A percentile compares a stretch with the other conserved stretches of the same genome.
Conservation (phyloP, 2,329 filamentous ascomycete genomes). For the Endocalyx cinctus region DNA sequence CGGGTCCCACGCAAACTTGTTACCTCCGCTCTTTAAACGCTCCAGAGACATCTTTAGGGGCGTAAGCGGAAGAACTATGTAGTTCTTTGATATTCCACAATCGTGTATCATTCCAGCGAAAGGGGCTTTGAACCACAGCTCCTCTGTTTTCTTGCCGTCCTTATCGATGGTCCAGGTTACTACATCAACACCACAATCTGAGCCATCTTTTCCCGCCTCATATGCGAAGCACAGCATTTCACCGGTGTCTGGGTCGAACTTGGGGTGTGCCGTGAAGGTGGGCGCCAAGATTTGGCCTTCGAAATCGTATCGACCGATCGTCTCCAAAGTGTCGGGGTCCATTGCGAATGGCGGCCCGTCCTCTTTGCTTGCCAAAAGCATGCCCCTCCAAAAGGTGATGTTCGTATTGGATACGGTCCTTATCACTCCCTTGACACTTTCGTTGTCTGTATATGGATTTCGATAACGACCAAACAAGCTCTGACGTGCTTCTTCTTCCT, state of each 20-base stretch:
- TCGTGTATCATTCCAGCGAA: constrained; percentile 52
- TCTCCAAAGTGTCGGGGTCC: constrained; percentile 45
- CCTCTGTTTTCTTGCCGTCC: constrained; percentile 39
- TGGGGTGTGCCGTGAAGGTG: constrained; percentile 49
- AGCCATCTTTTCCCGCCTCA: constrained; percentile 38
- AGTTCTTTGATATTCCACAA: constrained; percentile 42
- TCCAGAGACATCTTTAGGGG: constrained; percentile 42
- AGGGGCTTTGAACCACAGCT: constrained; percentile 44
- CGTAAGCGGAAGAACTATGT: constrained; percentile 42
- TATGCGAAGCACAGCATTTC: constrained; percentile 51
- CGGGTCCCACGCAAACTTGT: constrained; percentile 49
- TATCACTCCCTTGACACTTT: constrained; percentile 50
- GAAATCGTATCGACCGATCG: constrained; percentile 45
- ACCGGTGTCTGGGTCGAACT: constrained; percentile 46
- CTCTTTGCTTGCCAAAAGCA: constrained; percentile 52
- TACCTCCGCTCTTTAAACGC: constrained; percentile 39
- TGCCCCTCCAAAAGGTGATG: constrained; percentile 52
- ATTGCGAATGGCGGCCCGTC: constrained; percentile 47
- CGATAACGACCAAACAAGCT: constrained; percentile 50
- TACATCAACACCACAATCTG: constrained; percentile 39
- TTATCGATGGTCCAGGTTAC: constrained; percentile 41
- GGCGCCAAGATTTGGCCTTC: constrained; percentile 43
- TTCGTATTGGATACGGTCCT: constrained; percentile 57
- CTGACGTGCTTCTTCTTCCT: constrained; percentile 22
- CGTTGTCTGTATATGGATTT: constrained; percentile 53